Base-by-base conservation (phyloP, 2,329 filamentous ascomycete genomes). In the Hypocreales sp. region DNA sequence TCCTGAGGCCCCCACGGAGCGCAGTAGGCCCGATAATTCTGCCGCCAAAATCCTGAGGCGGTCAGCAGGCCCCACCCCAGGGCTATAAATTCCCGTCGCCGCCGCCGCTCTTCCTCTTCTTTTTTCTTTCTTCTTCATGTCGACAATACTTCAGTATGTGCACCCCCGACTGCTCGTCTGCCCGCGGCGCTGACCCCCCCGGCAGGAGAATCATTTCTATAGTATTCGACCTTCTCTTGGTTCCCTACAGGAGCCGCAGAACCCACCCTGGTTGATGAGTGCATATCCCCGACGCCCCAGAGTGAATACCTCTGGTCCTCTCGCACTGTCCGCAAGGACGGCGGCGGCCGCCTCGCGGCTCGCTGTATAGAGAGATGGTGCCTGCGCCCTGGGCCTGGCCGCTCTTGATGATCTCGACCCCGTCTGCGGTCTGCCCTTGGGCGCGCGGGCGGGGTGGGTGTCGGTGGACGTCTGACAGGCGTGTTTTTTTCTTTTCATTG, bases 211-310 rank as follows among this genome's bases (percentile, higher is more conserved):
- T 87, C 81, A 82, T 81, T 92, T 92, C 79, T 92, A 86, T 84
- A 93, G 83, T 86, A 76, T 68, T 81, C 74, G 74, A 84, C 79
- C 69, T 67, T 68, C 74, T 82, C 80, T 90, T 78, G 82, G 74
- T 78, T 87, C 72, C 73, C 72, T 69, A 84, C 70, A 79, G 67
- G 67, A 92, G 84, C 80, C 72, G 83, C 79, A 87, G 78, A 83
- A 71, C 73, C 73, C 72, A 87, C 75, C 79, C 81, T 83, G 81
- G 80, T 79, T 81, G 82, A 92, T 90, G 82, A 92, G 56, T 59
- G 47, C 47, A 80, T 70, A 77, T 81, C 81, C 79, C 81, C 81
- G 73, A 66, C 67, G 61, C 77, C 78, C 75, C 72, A 81, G 79
- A 84, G 80, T 90, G 80, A 86, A 78, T 66, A 64, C 58, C 58